Base-by-base conservation (phyloP, 768 basidiomycete species). In the Holtermanniella nyarrowii region DNA sequence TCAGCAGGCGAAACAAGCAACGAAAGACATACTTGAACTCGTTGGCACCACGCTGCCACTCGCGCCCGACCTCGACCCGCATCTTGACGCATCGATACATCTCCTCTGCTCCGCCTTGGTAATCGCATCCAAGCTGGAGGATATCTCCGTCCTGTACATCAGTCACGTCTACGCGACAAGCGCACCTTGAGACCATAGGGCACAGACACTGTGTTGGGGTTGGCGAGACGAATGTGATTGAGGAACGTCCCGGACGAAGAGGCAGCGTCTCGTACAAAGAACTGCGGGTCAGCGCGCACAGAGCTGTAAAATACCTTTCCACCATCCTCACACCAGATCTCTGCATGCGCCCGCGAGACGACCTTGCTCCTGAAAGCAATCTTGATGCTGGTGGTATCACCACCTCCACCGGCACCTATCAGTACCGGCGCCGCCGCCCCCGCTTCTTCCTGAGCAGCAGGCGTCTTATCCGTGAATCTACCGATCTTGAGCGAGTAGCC, bases 1-100 rank as follows among this genome's bases (percentile, higher is more conserved):
- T 49, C 20, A 50, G 26, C 25, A 41, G 7, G 7, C 31, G 31
- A 44, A 18, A 3, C 12, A 13, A 2, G 14, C 16, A 41, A 37
- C 16, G n/a, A 26, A 7, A 20, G 4, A 74, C 78, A 59, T 62
- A 81, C 80, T 97, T 99, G 87, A 95, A 99, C 40, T 82, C 85
- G 74, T 96, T 96, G 0, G 82, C 80, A 0, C 75, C 79, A 1
- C 82, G 75, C 70, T 95, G 89, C 93, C 90, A 96, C 70, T 90
- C 90, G 54, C 91, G 74, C 7, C 82, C 81, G 16, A 96, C 71
- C 73, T 99, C 93, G 46, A 96, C 76, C 58, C 86, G 79, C 68
- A 99, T 95, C 79, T 93, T 96, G 53, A 97, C 88, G 53, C 86
- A 88, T 74, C 95, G 85, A 72, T 93, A 96, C 48, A 93, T 89